These are phyloP conservation scores for Erodium moschatum DNA, from an alignment of 441 rosid species.

Conservation along the genomic window DNA sequence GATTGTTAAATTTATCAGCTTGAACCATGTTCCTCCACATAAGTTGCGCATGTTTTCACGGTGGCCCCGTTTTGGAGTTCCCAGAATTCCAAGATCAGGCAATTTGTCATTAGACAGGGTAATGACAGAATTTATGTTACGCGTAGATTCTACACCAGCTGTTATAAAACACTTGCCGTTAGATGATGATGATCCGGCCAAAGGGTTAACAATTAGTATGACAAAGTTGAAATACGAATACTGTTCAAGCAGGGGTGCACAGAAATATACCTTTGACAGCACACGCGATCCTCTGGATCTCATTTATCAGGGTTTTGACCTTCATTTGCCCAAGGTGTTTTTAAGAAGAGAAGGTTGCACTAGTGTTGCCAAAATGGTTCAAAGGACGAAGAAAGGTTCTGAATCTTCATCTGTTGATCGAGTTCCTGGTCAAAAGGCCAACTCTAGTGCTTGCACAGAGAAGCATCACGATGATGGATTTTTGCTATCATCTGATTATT, in stretches of 20 bases:
- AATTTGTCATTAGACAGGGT: conserved; percentile 84
- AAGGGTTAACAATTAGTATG: conserved; percentile 75
- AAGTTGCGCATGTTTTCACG: conserved; percentile 87
- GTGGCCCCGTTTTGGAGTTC: conserved; percentile 92
- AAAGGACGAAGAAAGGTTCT: conserved; percentile 48
- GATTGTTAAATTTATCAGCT: conserved; percentile 67
- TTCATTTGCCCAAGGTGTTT: conserved; percentile 75
- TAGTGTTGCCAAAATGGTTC: conserved; percentile 45
- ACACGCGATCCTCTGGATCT: conserved; percentile 88
- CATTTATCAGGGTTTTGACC: conserved; percentile 92
- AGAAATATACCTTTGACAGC: conserved; percentile 82
- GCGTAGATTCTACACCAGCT: conserved; percentile 74
- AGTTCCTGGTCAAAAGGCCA: conserved; percentile 55
- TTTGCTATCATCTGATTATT: conserved; percentile 84
- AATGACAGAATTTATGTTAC: conserved; percentile 94
- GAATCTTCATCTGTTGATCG: conserved; percentile 54
- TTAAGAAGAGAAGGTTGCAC: conserved; percentile 53
- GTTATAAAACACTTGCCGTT: conserved; percentile 65
- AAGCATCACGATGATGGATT: conserved; percentile 89
- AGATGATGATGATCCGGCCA: conserved; percentile 92
- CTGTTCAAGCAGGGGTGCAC: conserved; percentile 79
- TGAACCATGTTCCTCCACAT: conserved; percentile 95
- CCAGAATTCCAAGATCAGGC: conserved; percentile 75
- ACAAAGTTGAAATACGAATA: conserved; percentile 74
- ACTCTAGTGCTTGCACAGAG: conserved; percentile 38